A percentile compares a stretch with the other conserved stretches of the same genome.
phyloP scores from a whole-genome alignment of 2,329 filamentous ascomycete genomes.

The Xylariaceae sp. region DNA sequence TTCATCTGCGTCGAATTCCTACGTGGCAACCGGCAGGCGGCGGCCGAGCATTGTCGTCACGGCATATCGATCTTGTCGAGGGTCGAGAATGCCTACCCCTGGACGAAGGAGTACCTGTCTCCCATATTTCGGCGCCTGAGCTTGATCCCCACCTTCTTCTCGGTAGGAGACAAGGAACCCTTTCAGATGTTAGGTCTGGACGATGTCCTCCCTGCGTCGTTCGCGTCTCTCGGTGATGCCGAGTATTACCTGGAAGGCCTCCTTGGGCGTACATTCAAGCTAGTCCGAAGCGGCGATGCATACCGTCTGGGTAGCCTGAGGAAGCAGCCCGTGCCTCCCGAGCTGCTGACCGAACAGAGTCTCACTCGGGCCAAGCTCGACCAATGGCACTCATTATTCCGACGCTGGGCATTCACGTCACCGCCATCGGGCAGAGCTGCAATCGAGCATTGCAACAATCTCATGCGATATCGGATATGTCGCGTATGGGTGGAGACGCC shows the following conservation, averaged over 20 bases:
- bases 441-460: conserved; percentile 18
- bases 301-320: conserved; percentile 23
- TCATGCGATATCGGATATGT: conserved; percentile 29
- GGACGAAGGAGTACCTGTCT: conserved; percentile 30
- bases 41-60: conserved; percentile 34
- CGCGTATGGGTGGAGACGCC: conserved; percentile 32
- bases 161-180: conserved; percentile 10
- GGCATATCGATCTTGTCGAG: conserved; percentile 34
- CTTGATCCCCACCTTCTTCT: conserved; percentile 37
- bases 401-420: conserved; percentile 8
- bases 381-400: conserved; percentile 29
- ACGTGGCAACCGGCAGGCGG: conserved; percentile 32
- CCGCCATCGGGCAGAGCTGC: not conserved
- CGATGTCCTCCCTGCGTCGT: conserved; percentile 18
- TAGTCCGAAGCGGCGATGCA: conserved; percentile 27
- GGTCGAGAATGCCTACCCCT: conserved; percentile 23
- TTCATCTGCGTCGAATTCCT: conserved; percentile 42
- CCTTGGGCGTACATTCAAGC: conserved; percentile 24
- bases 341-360: conserved; percentile 22
- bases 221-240: conserved; percentile 24
- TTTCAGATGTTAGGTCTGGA: conserved; percentile 23
- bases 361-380: conserved; percentile 21
- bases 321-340: conserved; percentile 11
- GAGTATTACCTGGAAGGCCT: conserved; percentile 30
- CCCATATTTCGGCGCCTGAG: conserved; percentile 36